Base-by-base conservation (phyloP, 192 early-diverging fungal genomes). In the Linnemannia zychae region DNA sequence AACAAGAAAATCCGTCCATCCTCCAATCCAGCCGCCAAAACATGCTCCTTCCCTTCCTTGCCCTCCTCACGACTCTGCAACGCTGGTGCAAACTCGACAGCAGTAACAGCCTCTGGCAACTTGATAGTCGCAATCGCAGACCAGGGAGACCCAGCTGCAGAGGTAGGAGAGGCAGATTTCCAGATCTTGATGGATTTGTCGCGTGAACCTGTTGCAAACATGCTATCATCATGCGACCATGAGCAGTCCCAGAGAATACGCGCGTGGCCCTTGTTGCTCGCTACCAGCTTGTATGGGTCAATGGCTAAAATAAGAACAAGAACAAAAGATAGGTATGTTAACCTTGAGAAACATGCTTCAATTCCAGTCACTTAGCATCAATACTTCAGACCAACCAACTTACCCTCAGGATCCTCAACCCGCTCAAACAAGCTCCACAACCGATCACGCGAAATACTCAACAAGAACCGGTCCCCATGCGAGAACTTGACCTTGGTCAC, bases 221-320 rank as follows among this genome's bases (percentile, higher is more conserved):
- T 91, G 7, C 48, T 53, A 52, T 92, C 96, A 76, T 97, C 96
- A 33, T 89, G 91, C 49, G 91, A 90, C 97, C 97, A 99, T 5
- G 93, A 88, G 44, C 92, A 93, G 80, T 95, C 94, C 98, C 98
- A 99, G 24, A 99, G 93, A 68, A 99, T 98, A 71, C 98, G 93
- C 0, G 96, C 91, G 86, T 99, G 98, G 22, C 97, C 94, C 86
- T 96, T 96, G 63, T 89, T 83, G 40, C 92, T 91, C 31, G 79
- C 77, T 2, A 90, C 79, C 31, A 95, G 81, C 53, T 84, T 88
- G 87, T 95, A 98, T 5, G 89, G 88, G 37, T 84, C 73, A 0
- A 81, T 74, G 3, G 78, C 88, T 87, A 67, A 72, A 36, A 66
- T 22, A 70, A n/a, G n/a, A 20, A 16, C 49, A 52, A n/a, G n/a